phyloP scores from a whole-genome alignment of 768 basidiomycete genomes.

The Pleurotus pulmonarius region DNA sequence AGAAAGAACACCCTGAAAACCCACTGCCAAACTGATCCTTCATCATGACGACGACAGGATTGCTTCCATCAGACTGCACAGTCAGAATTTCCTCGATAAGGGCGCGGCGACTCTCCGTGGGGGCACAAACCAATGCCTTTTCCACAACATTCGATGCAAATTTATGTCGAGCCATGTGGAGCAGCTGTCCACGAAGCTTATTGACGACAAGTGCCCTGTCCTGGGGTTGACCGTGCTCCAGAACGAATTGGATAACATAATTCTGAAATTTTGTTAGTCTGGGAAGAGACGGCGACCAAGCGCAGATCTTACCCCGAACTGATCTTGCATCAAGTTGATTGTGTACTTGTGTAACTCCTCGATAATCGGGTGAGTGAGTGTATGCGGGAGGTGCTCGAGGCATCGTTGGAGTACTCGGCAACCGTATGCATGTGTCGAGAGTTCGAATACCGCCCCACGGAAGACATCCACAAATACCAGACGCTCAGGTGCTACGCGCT shows the following conservation, averaged over 20 bases:
- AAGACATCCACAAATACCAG: constrained; percentile 74
- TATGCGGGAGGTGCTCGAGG: constrained; percentile 77
- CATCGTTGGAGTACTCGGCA: constrained; percentile 94
- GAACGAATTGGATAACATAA: constrained; percentile 92
- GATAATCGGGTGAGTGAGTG: constrained; percentile 65
- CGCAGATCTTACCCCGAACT: constrained; percentile 70
- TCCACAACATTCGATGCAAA: constrained; percentile 97
- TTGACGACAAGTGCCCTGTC: constrained; percentile 67
- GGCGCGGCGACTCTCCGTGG: constrained; percentile 56
- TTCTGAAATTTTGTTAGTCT: constrained; percentile 44
- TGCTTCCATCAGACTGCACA: constrained; percentile 60
- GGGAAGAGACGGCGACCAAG: constrained; percentile 7
- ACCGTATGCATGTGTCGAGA: constrained; percentile 88
- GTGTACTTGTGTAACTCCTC: constrained; percentile 79
- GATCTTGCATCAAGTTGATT: constrained; percentile 78
- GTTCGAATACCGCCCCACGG: constrained; percentile 71
- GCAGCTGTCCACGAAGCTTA: constrained; percentile 72
- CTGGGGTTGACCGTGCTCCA: constrained; percentile 71
- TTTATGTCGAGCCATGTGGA: constrained; percentile 81
- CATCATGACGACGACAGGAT: constrained; percentile 71
- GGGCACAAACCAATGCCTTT: constrained; percentile 74
- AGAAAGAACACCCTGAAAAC: constrained; percentile 23
- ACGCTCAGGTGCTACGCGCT: constrained; percentile 73
- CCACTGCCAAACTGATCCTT: constrained; percentile 87
- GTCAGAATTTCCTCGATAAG: constrained; percentile 83